Evolutionary conservation across 306 rosid genomes (phyloP), one percentile per base, ranked within the genome.

Genomic region (Malus asiatica): DNA sequence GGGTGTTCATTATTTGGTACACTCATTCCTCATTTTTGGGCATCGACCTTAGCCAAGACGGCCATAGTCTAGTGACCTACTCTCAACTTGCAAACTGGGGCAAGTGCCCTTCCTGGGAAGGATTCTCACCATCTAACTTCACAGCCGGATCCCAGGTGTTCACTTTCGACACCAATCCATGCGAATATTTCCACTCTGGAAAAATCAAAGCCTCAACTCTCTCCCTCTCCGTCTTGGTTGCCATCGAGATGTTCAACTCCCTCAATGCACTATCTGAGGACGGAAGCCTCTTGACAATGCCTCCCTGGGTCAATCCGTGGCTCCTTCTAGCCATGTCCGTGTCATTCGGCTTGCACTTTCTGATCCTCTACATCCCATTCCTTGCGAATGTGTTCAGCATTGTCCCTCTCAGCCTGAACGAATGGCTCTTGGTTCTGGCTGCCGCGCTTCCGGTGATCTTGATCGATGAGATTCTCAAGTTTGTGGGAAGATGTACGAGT

Each of bases 231-330:
- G 97, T 94, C 68, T 78, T 94, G 90, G 98, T 94, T 9, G 93
- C 98, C 80, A 92, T 94, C 8, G 98, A 92, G 88, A 94, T 94
- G 97, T 94, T 94, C 86, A 94, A 92, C 79, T 92, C 98, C 67
- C 95, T 94, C 40, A 94, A 94, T 53, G 97, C 97, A 38, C 85
- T 94, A 18, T 94, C 98, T 0, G 98, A 85, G 82, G 86, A 94
- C 70, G 93, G 97, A 61, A 94, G 98, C 83, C 93, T 94, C 66
- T 51, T 94, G 80, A 76, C 92, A 20, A 94, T 94, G 98, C 98
- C 97, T 38, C 98, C 97, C 4, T 94, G 98, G 98, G 93, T 92
- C 52, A 94, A 94, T 80, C 97, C 98, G 4, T 94, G 92, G 92
- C 98, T 94, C 75, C 97, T 94, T 76, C 60, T 94, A 74, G 97